Conservation (phyloP, 164 flowering plant species). For the Nymphaea colorata region DNA sequence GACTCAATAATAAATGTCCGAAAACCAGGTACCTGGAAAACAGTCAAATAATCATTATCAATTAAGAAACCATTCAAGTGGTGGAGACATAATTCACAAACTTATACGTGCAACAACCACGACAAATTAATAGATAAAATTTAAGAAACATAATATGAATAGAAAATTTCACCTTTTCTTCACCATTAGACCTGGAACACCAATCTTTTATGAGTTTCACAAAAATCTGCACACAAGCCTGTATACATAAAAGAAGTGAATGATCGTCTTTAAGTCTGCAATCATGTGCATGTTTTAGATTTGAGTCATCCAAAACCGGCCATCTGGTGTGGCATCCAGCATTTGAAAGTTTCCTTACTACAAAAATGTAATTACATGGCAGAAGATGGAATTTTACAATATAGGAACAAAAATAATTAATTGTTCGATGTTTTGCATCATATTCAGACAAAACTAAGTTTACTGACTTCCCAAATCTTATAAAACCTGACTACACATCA, state of each 20-base stretch:
- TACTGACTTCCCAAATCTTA: no score
- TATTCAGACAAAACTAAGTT: no score
- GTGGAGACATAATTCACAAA: neutral
- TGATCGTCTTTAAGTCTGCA: neutral
- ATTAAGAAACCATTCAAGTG: neutral
- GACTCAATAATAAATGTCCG: conserved; percentile 55
- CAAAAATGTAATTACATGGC: no score
- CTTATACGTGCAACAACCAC: neutral
- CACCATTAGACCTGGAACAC: conserved; percentile 47
- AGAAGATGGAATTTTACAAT: no score
- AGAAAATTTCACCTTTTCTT: conserved; percentile 53
- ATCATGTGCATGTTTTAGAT: no score
- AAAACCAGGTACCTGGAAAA: conserved; percentile 86
- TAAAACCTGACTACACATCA: no score
- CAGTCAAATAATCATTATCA: neutral
- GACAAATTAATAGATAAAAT: neutral
- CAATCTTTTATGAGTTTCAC: conserved; percentile 84
- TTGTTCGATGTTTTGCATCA: no score
- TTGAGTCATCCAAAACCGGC: no score
- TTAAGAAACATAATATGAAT: no score
- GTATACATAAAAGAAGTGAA: conserved; percentile 7
- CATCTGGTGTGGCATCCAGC: no score
- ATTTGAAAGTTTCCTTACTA: no score
- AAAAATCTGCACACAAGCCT: conserved; percentile 95
- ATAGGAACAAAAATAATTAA: no score